Evolutionary conservation across 345 rosid species (phyloP), one percentile per base, ranked within the genome.

Genomic region (Laguncularia racemosa): DNA sequence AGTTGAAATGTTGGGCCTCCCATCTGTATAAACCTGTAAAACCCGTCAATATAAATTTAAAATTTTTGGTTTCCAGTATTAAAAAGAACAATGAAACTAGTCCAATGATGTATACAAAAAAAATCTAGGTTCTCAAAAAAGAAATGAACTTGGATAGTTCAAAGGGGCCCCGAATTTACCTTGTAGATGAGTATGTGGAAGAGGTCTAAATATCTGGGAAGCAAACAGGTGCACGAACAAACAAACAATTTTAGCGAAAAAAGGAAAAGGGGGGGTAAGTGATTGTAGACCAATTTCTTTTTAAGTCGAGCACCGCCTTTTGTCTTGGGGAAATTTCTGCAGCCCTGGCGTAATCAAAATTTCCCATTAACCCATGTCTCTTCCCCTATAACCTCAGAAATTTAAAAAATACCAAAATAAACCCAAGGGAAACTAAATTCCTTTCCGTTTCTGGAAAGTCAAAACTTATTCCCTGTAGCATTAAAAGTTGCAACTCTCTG

Each of bases 241-340:
- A 87, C 88, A 70, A 89, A 72, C 88, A 95, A 80, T 68, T 85
- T 97, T 2, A 89, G 76, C 74, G 87, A 65, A 76, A 81, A 83
- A 49, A 88, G 72, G 65, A 77, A 73, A 64, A 93, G 73, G 2
- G 99, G 96, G 61, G 96, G 87, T 80, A 84, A 79, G 53, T 79
- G 86, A 77, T 89, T 81, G 73, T 81, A 84, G 15, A 84, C 89
- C 78, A 93, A 63, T 76, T 89, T 89, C 99, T 89, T 86, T 68
- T 84, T 90, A 58, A 93, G 78, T 9, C 70, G 78, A 0, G 79
- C 80, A 48, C 96, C 92, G 19, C 81, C 75, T 67, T 89, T 89
- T 16, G 78, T 88, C 71, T 75, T 80, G 12, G 99, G 99, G n/a
- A n/a, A 66, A 93, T 87, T 65, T 84, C 83, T 57, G 85, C 81